Base-by-base conservation (phyloP, 2,329 filamentous ascomycete species). In the Fusarium sambucinum region DNA sequence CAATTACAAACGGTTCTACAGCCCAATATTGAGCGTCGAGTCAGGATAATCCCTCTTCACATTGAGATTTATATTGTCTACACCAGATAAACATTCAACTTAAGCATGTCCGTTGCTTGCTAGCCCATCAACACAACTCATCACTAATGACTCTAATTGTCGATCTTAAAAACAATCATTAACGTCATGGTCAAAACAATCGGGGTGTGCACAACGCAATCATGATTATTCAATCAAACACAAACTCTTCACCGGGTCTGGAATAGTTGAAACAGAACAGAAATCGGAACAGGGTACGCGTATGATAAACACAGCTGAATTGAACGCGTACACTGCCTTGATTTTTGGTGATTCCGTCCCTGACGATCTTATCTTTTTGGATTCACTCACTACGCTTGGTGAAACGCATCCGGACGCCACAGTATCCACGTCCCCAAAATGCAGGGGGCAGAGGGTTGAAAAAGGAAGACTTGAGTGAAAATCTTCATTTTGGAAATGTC, bases 341-440 rank as follows among this genome's bases (percentile, higher is more conserved):
- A 38, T 63, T 61, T 44, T 19, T 61, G 23, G 41, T 60, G 44
- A 45, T 66, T 58, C 66, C 59, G 69, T 72, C 71, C 71, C 71
- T 73, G 71, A 70, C 64, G 69, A 73, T 73, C 71, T 50, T 58
- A 30, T 59, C 65, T 60, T 32, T 59, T 42, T 59, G 41, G 29
- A 38, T 48, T 63, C 53, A 32, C 29, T 13, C 38, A 48, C 47
- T 38, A 35, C 19, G 17, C 13, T 54, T 69, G 51, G 47, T 73
- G 71, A 73, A 73, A 73, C 71, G 62, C 59, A 63, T 58, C 42
- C 42, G 56, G 63, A 55, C 71, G 71, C 71, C 71, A 73, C 67
- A 59, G 66, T 65, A 61, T 69, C 69, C 71, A 73, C 71, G 71
- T 66, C 58, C 19, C 38, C 13, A 27, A 60, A 44, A 73, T 48